A percentile compares a stretch with the other conserved stretches of the same genome.
These are phyloP conservation scores for Cicer chorassanicum DNA, from an alignment of 306 rosid genomes.

Conservation along the genomic window DNA sequence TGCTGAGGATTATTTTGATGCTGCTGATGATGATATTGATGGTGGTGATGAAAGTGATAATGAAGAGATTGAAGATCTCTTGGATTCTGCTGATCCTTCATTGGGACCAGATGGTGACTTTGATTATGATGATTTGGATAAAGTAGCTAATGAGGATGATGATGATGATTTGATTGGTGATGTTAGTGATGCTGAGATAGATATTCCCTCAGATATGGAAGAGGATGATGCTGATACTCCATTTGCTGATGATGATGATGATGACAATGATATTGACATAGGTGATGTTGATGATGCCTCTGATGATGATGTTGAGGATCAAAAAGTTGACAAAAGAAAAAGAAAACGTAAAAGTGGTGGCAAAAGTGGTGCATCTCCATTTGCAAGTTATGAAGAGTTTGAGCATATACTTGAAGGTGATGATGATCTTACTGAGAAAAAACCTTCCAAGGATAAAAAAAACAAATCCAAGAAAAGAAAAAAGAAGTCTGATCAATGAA, in stretches of 20 bases:
- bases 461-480: constrained; percentile 46
- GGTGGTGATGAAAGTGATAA: constrained; percentile 84
- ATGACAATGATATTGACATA: constrained; percentile 23
- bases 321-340: constrained; percentile 47
- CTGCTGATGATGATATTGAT: constrained; percentile 59
- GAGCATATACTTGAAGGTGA: constrained; percentile 70
- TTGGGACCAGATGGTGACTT: constrained; percentile 64
- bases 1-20: constrained; percentile 65
- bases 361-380: constrained; percentile 47
- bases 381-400: constrained; percentile 85
- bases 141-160: constrained; percentile 70
- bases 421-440: constrained; percentile 37
- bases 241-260: constrained; percentile 35
- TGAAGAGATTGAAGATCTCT: constrained; percentile 80
- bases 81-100: constrained; percentile 67
- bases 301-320: constrained; percentile 45
- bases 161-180: constrained; percentile 83
- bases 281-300: constrained; percentile 48
- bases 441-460: constrained; percentile 37
- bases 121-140: constrained; percentile 85
- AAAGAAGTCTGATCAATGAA: constrained; percentile 37
- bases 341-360: constrained; percentile 56
- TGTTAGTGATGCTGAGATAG: constrained; percentile 69
- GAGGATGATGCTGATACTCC: constrained; percentile 56
- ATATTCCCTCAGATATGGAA: constrained; percentile 56